Percentiles rank a stretch among this genome's conserved stretches.
Conservation (phyloP, 768 basidiomycete species). For the Amanita muscaria region DNA sequence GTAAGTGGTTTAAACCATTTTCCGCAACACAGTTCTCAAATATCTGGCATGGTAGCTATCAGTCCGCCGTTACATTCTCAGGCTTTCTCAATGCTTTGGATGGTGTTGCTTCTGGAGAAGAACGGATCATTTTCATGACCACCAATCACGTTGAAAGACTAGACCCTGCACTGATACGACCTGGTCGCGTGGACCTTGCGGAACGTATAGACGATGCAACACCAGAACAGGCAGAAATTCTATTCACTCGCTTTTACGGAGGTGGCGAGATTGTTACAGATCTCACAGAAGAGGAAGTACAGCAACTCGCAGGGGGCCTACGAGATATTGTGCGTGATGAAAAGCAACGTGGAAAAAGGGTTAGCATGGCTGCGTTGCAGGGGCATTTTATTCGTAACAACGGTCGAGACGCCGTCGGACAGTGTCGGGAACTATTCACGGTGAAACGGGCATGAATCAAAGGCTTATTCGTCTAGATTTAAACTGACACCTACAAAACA, state of each 20-base stretch:
- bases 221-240: conserved; percentile 62
- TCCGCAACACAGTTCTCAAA: too few relatives aligned
- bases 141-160: conserved; percentile 91
- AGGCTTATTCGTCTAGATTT: background rate
- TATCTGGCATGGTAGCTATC: conserved; percentile 48
- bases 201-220: conserved; percentile 83
- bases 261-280: conserved; percentile 26
- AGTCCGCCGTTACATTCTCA: conserved; percentile 94
- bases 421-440: conserved; percentile 37
- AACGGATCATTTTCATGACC: conserved; percentile 98
- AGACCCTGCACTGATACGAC: conserved; percentile 91
- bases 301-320: conserved; percentile 43
- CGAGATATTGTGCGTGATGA: conserved; percentile 46
- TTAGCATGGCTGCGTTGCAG: conserved; percentile 96
- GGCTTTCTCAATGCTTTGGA: conserved; percentile 96
- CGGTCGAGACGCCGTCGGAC: conserved; percentile 45
- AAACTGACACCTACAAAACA: too few relatives aligned
- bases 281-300: conserved; percentile 26
- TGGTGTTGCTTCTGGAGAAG: conserved; percentile 95
- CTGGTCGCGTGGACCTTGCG: conserved; percentile 87
- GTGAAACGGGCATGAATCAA: conserved; percentile 15
- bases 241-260: conserved; percentile 83
- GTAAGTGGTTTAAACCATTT: conserved; percentile 35
- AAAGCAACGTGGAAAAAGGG: conserved; percentile 40
- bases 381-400: conserved; percentile 84